phyloP scores from a whole-genome alignment of 257 asterid species.

The Henckelia pumila region DNA sequence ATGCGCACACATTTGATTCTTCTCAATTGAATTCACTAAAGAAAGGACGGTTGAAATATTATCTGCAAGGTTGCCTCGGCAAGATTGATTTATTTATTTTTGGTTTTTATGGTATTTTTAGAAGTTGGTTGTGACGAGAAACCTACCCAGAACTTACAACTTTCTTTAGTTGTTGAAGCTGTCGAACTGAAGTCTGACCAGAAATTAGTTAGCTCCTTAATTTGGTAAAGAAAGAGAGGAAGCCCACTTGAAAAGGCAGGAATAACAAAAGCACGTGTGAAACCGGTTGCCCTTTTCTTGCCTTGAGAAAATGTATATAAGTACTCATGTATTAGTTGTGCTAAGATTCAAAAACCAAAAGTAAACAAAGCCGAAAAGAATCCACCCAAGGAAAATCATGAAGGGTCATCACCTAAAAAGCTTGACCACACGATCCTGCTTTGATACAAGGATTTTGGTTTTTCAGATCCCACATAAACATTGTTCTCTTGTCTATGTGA shows the following conservation, averaged over 20 bases:
- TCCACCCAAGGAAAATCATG: not conserved
- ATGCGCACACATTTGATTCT: not conserved
- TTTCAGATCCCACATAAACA: not conserved
- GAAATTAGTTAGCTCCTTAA: slow-evolving; percentile 21
- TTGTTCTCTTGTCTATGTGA: no score
- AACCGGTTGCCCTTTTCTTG: slow-evolving; percentile 22
- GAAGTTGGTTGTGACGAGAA: slow-evolving; percentile 16
- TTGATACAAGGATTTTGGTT: not conserved
- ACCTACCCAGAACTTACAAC: slow-evolving; percentile 18
- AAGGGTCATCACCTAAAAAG: not conserved
- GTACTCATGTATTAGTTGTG: not conserved
- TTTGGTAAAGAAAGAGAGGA: slow-evolving; percentile 12
- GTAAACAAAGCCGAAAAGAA: slow-evolving; percentile 12
- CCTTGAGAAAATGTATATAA: slow-evolving; percentile 4
- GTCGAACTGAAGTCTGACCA: slow-evolving; percentile 23
- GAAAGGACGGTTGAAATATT: no score
- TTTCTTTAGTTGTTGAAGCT: slow-evolving; percentile 3
- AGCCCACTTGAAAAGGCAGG: slow-evolving; percentile 4
- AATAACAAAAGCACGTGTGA: slow-evolving; percentile 8
- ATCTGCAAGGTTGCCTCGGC: not conserved
- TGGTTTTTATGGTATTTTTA: not conserved
- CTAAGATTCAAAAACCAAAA: slow-evolving; percentile 9
- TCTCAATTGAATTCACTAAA: not conserved
- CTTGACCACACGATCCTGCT: slow-evolving; percentile 5
- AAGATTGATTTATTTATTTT: not conserved